Percentiles rank a stretch among this genome's conserved stretches.
These are phyloP conservation scores for Coemansia sp. DNA, from an alignment of 192 early-diverging fungal genomes.

Conservation along the genomic window DNA sequence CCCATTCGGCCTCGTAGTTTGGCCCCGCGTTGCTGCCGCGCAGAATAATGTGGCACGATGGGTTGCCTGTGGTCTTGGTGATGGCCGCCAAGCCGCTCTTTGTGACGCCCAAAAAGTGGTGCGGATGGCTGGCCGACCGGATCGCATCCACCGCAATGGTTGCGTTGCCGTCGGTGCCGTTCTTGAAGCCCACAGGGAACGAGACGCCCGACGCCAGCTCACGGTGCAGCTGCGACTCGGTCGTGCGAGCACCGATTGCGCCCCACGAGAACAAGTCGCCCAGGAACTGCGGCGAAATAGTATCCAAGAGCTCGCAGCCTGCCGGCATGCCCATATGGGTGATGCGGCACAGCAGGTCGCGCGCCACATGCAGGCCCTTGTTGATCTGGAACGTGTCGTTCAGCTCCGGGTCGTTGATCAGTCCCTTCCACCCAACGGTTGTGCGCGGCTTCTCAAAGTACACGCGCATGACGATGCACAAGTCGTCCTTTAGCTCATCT, in stretches of 20 bases:
- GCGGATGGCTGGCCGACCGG: slow-evolving; percentile 68
- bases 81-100: slow-evolving; percentile 93
- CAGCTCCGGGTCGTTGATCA: slow-evolving; percentile 80
- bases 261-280: slow-evolving; percentile 94
- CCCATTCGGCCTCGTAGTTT: slow-evolving; percentile 74
- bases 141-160: slow-evolving; percentile 74
- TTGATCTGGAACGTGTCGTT: slow-evolving; percentile 90
- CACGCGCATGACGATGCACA: slow-evolving; percentile 90
- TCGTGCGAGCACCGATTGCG: slow-evolving; percentile 95
- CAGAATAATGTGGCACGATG: slow-evolving; percentile 84
- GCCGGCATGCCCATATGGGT: slow-evolving; percentile 83
- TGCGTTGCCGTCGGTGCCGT: slow-evolving; percentile 92
- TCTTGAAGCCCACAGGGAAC: slow-evolving; percentile 98
- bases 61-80: slow-evolving; percentile 81
- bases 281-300: slow-evolving; percentile 94
- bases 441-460: slow-evolving; percentile 99
- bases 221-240: slow-evolving; percentile 92
- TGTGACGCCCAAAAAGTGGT: slow-evolving; percentile 93
- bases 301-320: slow-evolving; percentile 90
- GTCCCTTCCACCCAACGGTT: slow-evolving; percentile 87
- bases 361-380: slow-evolving; percentile 87
- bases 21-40: slow-evolving; percentile 87
- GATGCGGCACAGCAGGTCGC: slow-evolving; percentile 75
- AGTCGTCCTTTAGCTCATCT: slow-evolving; percentile 68
- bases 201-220: slow-evolving; percentile 92